Evolutionary conservation across 2,329 filamentous ascomycete species (phyloP), one percentile per base, ranked within the genome.

Genomic region (Epichloe coenophiala): DNA sequence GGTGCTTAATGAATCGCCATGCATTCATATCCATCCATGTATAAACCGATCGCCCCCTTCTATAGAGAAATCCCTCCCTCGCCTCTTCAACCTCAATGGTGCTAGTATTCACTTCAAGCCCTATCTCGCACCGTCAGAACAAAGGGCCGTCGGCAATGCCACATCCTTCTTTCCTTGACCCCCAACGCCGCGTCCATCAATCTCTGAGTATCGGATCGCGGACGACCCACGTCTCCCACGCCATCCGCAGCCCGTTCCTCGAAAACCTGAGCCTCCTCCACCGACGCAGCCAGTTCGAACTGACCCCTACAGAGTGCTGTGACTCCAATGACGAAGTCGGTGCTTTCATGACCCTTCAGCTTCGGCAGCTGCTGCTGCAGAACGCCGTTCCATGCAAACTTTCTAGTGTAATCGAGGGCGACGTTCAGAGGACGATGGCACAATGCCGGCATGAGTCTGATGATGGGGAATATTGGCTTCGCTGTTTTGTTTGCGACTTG

Each of bases 301-400:
- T 87, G 81, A 15, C 90, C 90, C 43, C 81, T 76, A 57, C 85
- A 89, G 36, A 95, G 76, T 35, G 84, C 77, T 41, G 86, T 86
- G 42, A 90, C 74, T 4, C 86, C 86, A 4, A 94, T 67, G 1
- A 75, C 72, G 21, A 86, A 72, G 53, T 83, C 76, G 0, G 74
- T 72, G n/a, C 68, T 77, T 43, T 76, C 71, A 4, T 79, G 76
- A 0, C 81, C 78, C 5, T 68, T 65, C 1, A 95, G 63, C 6
- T 78, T 61, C 0, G 84, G 81, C 0, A 95, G 69, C 2, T 78
- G 74, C 60, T 83, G 83, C 67, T 96, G 90, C 51, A 95, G 67
- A 33, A 86, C 82, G 1, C 90, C 90, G 56, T 88, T 91, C 83
- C 88, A 93, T 1, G 83, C 83, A 49, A 95, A 76, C 55, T 88